These are phyloP conservation scores for Saturnispora bothae DNA, from an alignment of 805 yeast genomes.

Conservation along the genomic window DNA sequence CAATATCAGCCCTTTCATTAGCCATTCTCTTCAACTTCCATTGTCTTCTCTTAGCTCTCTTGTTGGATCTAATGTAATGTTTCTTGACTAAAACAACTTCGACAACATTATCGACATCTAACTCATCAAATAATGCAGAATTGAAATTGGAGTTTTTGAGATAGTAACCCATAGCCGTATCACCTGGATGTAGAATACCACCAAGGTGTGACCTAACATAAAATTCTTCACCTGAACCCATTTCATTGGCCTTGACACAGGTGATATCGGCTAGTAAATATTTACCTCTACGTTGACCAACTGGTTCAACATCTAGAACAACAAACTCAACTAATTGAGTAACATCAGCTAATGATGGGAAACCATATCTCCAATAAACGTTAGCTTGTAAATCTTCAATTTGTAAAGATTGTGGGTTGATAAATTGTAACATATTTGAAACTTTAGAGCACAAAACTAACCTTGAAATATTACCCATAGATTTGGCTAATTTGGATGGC, in stretches of 20 bases:
- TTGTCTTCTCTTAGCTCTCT: conserved; percentile 65
- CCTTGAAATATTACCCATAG: conserved; percentile 73
- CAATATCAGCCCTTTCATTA: conserved; percentile 81
- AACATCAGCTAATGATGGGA: conserved; percentile 64
- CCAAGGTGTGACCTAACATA: conserved; percentile 89
- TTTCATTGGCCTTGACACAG: conserved; percentile 78
- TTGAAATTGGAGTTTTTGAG: conserved; percentile 80
- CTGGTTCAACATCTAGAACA: conserved; percentile 88
- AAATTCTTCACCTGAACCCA: conserved; percentile 71
- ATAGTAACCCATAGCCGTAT: conserved; percentile 86
- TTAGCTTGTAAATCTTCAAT: conserved; percentile 61
- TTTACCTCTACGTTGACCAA: conserved; percentile 69
- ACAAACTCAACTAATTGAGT: conserved; percentile 76
- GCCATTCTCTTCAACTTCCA: conserved; percentile 98
- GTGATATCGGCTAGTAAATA: conserved; percentile 82
- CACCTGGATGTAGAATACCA: conserved; percentile 92
- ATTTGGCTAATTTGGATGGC: conserved; percentile 77
- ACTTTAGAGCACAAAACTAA: conserved; percentile 78
- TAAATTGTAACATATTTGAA: conserved; percentile 72
- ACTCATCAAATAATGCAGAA: conserved; percentile 69
- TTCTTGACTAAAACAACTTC: conserved; percentile 88
- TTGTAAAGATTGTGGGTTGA: conserved; percentile 77
- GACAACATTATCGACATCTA: conserved; percentile 55
- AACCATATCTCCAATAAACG: conserved; percentile 76
- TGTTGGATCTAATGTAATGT: conserved; percentile 68